These are phyloP conservation scores for Phanerochaete carnosa DNA, from an alignment of 768 basidiomycete genomes.

Conservation along the genomic window DNA sequence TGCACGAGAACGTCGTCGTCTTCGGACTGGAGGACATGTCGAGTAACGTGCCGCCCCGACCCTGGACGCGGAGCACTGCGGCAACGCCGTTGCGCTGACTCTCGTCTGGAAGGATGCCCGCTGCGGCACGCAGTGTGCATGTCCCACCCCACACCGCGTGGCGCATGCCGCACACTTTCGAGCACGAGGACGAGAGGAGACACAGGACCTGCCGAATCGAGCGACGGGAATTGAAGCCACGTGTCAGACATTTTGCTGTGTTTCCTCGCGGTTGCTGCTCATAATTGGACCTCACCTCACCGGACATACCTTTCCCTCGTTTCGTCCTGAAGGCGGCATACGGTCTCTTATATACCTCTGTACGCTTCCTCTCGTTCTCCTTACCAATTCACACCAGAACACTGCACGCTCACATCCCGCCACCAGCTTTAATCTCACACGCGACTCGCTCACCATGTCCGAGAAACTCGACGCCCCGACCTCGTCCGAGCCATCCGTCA, in stretches of 20 bases:
- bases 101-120: not conserved
- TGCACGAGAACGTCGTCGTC: not conserved
- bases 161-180: not conserved
- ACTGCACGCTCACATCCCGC: not conserved
- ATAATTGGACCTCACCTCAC: not conserved
- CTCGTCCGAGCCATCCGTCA: slow-evolving; percentile 38
- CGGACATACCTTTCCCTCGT: not conserved
- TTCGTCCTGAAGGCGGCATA: not conserved
- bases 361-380: not conserved
- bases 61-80: not conserved
- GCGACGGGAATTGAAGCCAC: not conserved
- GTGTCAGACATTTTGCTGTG: not conserved
- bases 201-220: not conserved
- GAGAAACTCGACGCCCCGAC: slow-evolving; percentile 56
- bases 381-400: not conserved
- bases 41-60: not conserved
- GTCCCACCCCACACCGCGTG: not conserved
- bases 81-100: not conserved
- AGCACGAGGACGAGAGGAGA: not conserved
- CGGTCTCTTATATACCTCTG: not conserved
- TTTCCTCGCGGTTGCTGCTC: not conserved
- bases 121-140: not conserved
- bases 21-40: too few species aligned
- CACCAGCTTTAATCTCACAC: not conserved
- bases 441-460: slow-evolving; percentile 20